A percentile compares a stretch with the other conserved stretches of the same genome.
phyloP scores from a whole-genome alignment of 2,329 filamentous ascomycete genomes.

The Penicillium psychrosexuale region DNA sequence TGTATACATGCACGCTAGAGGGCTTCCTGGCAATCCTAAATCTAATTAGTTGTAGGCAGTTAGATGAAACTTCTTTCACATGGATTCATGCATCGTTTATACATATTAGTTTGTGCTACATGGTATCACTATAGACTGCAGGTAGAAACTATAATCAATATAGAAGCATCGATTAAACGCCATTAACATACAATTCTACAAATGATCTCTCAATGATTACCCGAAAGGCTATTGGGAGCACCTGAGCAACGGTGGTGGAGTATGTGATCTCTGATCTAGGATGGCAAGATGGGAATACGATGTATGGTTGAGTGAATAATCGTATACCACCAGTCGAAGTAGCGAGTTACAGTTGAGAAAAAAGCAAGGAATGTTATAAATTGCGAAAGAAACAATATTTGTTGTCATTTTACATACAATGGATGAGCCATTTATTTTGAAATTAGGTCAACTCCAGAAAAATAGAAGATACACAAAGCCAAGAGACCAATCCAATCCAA shows the following conservation, averaged over 20 bases:
- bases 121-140: neutral
- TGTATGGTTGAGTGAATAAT: neutral
- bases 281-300: neutral
- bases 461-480: slow-evolving; percentile 11
- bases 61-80: neutral
- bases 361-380: neutral
- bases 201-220: no score
- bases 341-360: no score
- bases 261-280: neutral
- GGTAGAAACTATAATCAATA: neutral
- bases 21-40: neutral
- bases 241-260: no score
- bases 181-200: neutral
- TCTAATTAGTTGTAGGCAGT: neutral
- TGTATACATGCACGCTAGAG: neutral
- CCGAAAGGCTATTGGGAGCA: neutral
- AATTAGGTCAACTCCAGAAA: slow-evolving; percentile 12
- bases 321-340: no score
- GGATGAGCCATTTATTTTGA: slow-evolving; percentile 5
- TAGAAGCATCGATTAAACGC: neutral
- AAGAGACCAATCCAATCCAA: slow-evolving; percentile 16
- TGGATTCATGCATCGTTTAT: neutral
- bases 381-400: slow-evolving; percentile 3
- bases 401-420: slow-evolving; percentile 14
- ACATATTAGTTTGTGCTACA: no score